phyloP scores from a whole-genome alignment of 1,284 basidiomycete genomes.

The Trametes pubescens region DNA sequence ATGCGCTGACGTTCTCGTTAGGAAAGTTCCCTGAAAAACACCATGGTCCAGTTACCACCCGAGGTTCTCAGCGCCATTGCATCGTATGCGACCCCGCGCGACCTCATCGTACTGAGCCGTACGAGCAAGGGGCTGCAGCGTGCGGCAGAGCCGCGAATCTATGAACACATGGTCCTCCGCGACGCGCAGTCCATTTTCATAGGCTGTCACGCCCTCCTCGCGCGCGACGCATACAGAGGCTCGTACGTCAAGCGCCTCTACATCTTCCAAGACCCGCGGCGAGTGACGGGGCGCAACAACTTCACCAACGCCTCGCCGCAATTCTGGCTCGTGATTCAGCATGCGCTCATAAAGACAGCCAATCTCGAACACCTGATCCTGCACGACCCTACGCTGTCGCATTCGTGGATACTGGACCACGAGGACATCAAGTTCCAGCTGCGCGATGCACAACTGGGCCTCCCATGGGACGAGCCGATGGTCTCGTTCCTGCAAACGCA shows the following conservation, averaged over 20 bases:
- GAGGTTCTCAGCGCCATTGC: constrained; percentile 38
- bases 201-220: constrained; percentile 35
- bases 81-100: constrained; percentile 29
- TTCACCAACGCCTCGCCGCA: constrained; percentile 27
- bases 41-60: constrained; percentile 33
- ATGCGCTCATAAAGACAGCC: constrained; percentile 35
- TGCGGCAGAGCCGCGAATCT: constrained; percentile 41
- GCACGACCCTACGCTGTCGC: constrained; percentile 34
- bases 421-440: constrained; percentile 39
- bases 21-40: neutral
- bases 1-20: too few species aligned
- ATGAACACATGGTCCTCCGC: constrained; percentile 36
- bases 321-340: constrained; percentile 41
- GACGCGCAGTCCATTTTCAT: constrained; percentile 33
- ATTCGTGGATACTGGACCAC: constrained; percentile 42
- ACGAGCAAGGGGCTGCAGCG: constrained; percentile 39
- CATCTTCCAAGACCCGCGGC: constrained; percentile 37
- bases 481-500: constrained; percentile 44
- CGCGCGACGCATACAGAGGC: constrained; percentile 33
- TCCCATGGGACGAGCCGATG: constrained; percentile 42
- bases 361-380: constrained; percentile 40
- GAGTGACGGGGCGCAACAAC: constrained; percentile 21
- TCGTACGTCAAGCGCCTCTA: constrained; percentile 41
- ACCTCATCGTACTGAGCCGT: constrained; percentile 38
- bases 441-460: constrained; percentile 35